These are phyloP conservation scores for Microthyrium microscopicum DNA, from an alignment of 2,329 filamentous ascomycete species.

Conservation along the genomic window DNA sequence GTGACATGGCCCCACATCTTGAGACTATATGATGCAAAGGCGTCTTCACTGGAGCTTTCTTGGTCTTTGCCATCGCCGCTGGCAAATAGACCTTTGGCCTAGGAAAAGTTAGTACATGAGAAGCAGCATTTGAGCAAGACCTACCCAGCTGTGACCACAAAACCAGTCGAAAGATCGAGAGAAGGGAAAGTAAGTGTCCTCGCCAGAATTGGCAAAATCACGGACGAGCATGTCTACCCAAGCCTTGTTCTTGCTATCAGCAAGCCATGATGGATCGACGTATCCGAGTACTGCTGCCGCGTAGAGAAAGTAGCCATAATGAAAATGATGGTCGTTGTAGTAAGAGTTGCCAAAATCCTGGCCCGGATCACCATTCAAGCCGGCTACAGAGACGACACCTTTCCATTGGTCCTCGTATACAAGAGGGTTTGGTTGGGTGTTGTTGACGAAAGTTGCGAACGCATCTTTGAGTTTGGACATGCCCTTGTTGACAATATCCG, in stretches of 20 bases:
- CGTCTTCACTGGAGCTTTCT: constrained; percentile 82
- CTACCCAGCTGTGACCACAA: constrained; percentile 70
- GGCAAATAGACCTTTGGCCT: constrained; percentile 58
- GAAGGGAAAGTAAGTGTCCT: constrained; percentile 64
- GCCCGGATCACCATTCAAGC: constrained; percentile 49
- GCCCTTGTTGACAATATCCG: constrained; percentile 30
- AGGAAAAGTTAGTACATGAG: not conserved
- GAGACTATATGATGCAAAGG: constrained; percentile 69
- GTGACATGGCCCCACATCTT: constrained; percentile 84
- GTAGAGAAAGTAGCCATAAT: constrained; percentile 74
- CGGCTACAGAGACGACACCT: constrained; percentile 61
- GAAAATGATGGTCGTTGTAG: constrained; percentile 50
- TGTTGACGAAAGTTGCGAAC: constrained; percentile 30
- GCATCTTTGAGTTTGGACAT: constrained; percentile 31
- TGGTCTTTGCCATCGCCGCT: constrained; percentile 62
- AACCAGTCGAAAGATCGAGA: constrained; percentile 85
- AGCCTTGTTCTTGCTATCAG: constrained; percentile 43
- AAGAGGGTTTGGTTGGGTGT: constrained; percentile 30
- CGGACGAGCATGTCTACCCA: constrained; percentile 75
- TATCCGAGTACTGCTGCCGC: constrained; percentile 68
- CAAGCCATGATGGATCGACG: constrained; percentile 59
- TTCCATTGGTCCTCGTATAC: constrained; percentile 50
- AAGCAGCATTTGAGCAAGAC: not conserved
- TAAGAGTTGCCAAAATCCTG: constrained; percentile 81
- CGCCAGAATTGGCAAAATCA: constrained; percentile 63